Percentiles rank a stretch among this genome's conserved stretches.
phyloP scores from a whole-genome alignment of 2,329 filamentous ascomycete genomes.

The Fusarium sarcochroum region DNA sequence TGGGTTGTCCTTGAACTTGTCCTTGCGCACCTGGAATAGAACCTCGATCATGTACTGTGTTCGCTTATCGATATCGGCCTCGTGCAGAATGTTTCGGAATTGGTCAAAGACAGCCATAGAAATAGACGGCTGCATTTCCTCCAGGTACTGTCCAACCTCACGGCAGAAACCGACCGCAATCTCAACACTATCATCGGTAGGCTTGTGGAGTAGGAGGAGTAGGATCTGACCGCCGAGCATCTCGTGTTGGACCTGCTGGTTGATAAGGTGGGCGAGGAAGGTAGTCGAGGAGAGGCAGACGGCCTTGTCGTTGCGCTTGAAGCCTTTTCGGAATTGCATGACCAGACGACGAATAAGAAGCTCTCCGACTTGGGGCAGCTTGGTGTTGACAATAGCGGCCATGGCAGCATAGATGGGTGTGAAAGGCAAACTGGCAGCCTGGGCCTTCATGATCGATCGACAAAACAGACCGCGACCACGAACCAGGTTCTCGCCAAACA shows the following conservation, averaged over 20 bases:
- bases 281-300: slow-evolving; percentile 94
- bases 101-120: slow-evolving; percentile 94
- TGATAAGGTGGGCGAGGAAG: slow-evolving; percentile 95
- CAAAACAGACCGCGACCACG: slow-evolving; percentile 94
- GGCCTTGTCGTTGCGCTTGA: slow-evolving; percentile 96
- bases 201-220: slow-evolving; percentile 91
- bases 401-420: slow-evolving; percentile 97
- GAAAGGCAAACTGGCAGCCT: slow-evolving; percentile 94
- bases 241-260: slow-evolving; percentile 95
- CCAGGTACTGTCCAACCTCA: slow-evolving; percentile 93
- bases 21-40: slow-evolving; percentile 94
- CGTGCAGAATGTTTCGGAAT: slow-evolving; percentile 94
- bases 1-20: slow-evolving; percentile 95
- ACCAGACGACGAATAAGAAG: slow-evolving; percentile 87
- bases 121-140: slow-evolving; percentile 94
- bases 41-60: slow-evolving; percentile 99
- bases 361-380: slow-evolving; percentile 94
- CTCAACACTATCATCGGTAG: slow-evolving; percentile 97
- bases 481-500: slow-evolving; percentile 94
- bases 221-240: slow-evolving; percentile 94
- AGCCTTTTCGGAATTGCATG: slow-evolving; percentile 94
- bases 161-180: slow-evolving; percentile 94
- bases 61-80: slow-evolving; percentile 96
- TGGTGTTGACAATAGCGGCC: slow-evolving; percentile 97
- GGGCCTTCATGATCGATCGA: slow-evolving; percentile 97